phyloP scores from a whole-genome alignment of 2,329 filamentous ascomycete species.

The Kalaharituber pfeilii region DNA sequence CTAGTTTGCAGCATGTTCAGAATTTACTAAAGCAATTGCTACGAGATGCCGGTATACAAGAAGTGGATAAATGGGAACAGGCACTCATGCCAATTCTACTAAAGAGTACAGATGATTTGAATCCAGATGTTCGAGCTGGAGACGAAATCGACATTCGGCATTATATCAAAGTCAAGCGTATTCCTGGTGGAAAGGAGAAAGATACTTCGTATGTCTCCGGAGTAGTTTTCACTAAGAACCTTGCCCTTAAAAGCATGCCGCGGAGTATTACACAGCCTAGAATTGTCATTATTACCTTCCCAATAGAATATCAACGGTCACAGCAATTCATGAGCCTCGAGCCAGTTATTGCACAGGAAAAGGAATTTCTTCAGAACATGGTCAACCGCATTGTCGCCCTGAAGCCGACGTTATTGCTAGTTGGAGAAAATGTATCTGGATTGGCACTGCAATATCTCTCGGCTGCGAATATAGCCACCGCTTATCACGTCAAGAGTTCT shows the following conservation, averaged over 20 bases:
- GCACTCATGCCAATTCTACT: conserved; percentile 79
- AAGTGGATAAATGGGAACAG: conserved; percentile 66
- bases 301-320: conserved; percentile 88
- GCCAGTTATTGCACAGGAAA: conserved; percentile 89
- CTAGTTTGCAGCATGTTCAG: conserved; percentile 74
- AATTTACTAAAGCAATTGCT: conserved; percentile 71
- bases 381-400: conserved; percentile 80
- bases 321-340: conserved; percentile 96
- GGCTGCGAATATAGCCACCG: conserved; percentile 77
- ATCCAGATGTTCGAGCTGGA: conserved; percentile 73
- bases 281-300: conserved; percentile 83
- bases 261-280: conserved; percentile 67
- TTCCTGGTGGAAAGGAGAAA: conserved; percentile 71
- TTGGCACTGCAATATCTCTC: conserved; percentile 76
- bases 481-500: conserved; percentile 89
- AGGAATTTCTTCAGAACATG: conserved; percentile 78
- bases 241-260: conserved; percentile 92
- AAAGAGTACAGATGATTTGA: conserved; percentile 82
- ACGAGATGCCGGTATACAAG: conserved; percentile 55
- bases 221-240: conserved; percentile 91
- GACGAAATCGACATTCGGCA: conserved; percentile 96
- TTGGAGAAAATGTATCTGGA: conserved; percentile 82
- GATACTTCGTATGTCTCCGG: conserved; percentile 96
- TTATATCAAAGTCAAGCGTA: conserved; percentile 94
- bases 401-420: conserved; percentile 70